Conservation (phyloP, 2,329 filamentous ascomycete genomes). For the Mollisiaceae sp. region DNA sequence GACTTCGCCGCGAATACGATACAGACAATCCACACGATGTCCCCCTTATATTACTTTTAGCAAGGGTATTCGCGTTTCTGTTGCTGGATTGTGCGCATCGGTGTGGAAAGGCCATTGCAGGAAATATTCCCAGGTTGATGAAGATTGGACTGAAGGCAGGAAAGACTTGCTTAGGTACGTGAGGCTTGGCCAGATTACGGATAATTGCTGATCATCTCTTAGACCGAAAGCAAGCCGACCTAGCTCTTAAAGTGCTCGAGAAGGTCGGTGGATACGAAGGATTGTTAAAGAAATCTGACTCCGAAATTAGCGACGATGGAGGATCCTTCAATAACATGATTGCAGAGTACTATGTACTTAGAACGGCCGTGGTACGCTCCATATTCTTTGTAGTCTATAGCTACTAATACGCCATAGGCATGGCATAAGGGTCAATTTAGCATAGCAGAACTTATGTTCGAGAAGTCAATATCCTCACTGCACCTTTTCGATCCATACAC, state of each 20-base stretch:
- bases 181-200: neutral
- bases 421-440: slow-evolving; percentile 77
- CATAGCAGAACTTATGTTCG: slow-evolving; percentile 79
- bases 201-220: slow-evolving; percentile 17
- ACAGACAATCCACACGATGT: slow-evolving; percentile 31
- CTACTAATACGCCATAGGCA: slow-evolving; percentile 55
- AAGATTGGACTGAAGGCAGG: slow-evolving; percentile 71
- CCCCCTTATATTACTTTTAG: slow-evolving; percentile 39
- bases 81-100: slow-evolving; percentile 65
- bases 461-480: slow-evolving; percentile 55
- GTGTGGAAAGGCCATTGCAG: slow-evolving; percentile 38
- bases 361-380: slow-evolving; percentile 58
- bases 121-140: slow-evolving; percentile 61
- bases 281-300: slow-evolving; percentile 43
- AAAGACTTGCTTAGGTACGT: slow-evolving; percentile 64
- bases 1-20: slow-evolving; percentile 49
- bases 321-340: slow-evolving; percentile 41
- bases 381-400: slow-evolving; percentile 27
- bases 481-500: slow-evolving; percentile 52
- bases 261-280: slow-evolving; percentile 64
- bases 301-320: slow-evolving; percentile 32
- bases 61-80: slow-evolving; percentile 66
- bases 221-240: slow-evolving; percentile 53
- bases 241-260: slow-evolving; percentile 66
- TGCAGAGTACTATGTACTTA: slow-evolving; percentile 43